Base-by-base conservation (phyloP, 495 filamentous ascomycete species). In the Jackrogersella minutella region DNA sequence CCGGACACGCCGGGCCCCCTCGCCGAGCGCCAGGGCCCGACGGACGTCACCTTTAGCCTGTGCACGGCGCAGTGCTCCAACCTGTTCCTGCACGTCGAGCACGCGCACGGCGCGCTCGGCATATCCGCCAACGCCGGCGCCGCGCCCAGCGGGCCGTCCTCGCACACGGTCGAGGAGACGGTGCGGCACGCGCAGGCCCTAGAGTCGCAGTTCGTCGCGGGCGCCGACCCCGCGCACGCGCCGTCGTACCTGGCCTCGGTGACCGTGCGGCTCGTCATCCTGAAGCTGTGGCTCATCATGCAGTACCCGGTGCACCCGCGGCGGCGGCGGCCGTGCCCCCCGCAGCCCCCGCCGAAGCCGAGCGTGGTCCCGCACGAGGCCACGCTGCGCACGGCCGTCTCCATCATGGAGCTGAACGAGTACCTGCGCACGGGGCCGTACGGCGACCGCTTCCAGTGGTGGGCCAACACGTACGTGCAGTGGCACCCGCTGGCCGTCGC, bases 401-500 rank as follows among this genome's bases (percentile, higher is more conserved):
- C 74, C 1, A 73, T 75, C 49, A 71, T 76, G 43, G 74, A 76
- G 58, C 62, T 76, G 19, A 54, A 62, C 21, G 67, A 72, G 13
- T 51, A 58, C 43, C 14, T 66, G 21, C 46, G 39, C 24, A 49
- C 41, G 28, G 64, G 66, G 13, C 74, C 69, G 17, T 73, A 58
- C 43, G 51, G 61, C 2, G 64, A 68, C 4, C 66, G 68, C 14
- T 71, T 68, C 46, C 37, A 58, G 30, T 76, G 74, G 75, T 77
- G 75, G 75, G 62, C 53, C 66, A 79, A 83, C 55, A 88, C 85
- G 1, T 90, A 91, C 70, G 85, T 89, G 43, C 90, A 92, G 69
- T 90, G 87, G 87, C 88, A 93, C 69, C 88, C 90, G 2, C 79
- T 92, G 5, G 87, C 87, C 13, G 88, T 90, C 55, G 79, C 85